phyloP scores from a whole-genome alignment of 2,329 filamentous ascomycete genomes.

The Emergomyces pasteurianus region DNA sequence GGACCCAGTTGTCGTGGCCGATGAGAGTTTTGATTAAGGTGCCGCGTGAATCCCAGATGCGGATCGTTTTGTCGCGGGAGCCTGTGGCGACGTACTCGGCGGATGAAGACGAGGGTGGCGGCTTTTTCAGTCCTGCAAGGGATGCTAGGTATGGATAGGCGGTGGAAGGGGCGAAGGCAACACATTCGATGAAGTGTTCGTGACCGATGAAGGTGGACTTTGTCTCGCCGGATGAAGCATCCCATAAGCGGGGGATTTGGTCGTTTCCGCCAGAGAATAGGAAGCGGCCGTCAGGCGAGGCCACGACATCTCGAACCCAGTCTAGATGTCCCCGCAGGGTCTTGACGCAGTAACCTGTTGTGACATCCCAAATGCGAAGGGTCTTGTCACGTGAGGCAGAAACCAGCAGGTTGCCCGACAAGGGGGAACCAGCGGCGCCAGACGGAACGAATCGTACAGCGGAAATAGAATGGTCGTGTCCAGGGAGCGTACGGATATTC shows the following conservation, averaged over 20 bases:
- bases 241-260: constrained; percentile 72
- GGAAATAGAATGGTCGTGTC: constrained; percentile 86
- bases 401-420: constrained; percentile 75
- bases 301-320: constrained; percentile 83
- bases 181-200: constrained; percentile 77
- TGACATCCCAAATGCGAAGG: constrained; percentile 82
- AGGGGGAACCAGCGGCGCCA: constrained; percentile 62
- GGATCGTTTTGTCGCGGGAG: constrained; percentile 80
- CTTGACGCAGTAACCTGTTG: constrained; percentile 82
- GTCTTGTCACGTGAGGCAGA: constrained; percentile 78
- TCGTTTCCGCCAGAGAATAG: constrained; percentile 76
- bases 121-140: constrained; percentile 71
- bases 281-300: constrained; percentile 71
- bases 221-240: constrained; percentile 61
- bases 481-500: constrained; percentile 80
- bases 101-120: constrained; percentile 58
- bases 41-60: constrained; percentile 76
- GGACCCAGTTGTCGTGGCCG: constrained; percentile 92
- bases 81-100: constrained; percentile 87
- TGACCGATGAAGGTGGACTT: constrained; percentile 76
- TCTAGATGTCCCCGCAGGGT: constrained; percentile 76
- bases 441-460: constrained; percentile 80
- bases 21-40: constrained; percentile 71
- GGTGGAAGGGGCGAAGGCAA: constrained; percentile 68
- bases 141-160: constrained; percentile 65